Evolutionary conservation across 371 early-diverging fungal genomes (phyloP).

Genomic region (Haplosporangium sp.): DNA sequence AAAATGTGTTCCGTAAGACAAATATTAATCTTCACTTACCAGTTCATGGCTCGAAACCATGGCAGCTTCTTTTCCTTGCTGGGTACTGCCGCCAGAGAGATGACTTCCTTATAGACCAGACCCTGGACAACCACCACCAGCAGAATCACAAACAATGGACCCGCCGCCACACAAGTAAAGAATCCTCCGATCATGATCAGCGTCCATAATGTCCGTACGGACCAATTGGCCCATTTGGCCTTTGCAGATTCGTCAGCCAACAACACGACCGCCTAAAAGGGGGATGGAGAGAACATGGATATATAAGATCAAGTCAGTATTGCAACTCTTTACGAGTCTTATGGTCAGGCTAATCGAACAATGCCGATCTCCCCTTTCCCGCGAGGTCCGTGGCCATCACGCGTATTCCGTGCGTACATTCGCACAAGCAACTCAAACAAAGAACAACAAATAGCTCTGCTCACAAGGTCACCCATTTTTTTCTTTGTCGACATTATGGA

Average conservation of each 20-base stretch:
- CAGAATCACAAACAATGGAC: slow-evolving; percentile 82
- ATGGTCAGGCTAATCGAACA: too few species aligned
- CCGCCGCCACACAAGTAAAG: slow-evolving; percentile 81
- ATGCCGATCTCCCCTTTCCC: too few species aligned
- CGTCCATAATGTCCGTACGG: slow-evolving; percentile 85
- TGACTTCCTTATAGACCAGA: slow-evolving; percentile 90
- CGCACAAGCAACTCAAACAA: too few species aligned
- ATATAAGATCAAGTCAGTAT: background rate
- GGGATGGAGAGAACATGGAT: background rate
- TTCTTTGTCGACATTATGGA: too few species aligned
- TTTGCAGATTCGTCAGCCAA: slow-evolving; percentile 62
- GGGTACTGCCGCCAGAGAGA: slow-evolving; percentile 86
- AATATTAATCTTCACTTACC: slow-evolving; percentile 62
- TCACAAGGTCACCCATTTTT: too few species aligned
- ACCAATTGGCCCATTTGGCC: slow-evolving; percentile 83
- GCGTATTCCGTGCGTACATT: too few species aligned
- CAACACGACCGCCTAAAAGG: slow-evolving; percentile 41
- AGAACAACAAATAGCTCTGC: too few species aligned
- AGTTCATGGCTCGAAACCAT: slow-evolving; percentile 94
- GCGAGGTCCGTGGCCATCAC: too few species aligned
- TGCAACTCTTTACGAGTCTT: too few species aligned
- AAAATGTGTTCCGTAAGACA: background rate
- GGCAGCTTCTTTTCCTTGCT: slow-evolving; percentile 88
- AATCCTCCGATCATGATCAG: slow-evolving; percentile 91
- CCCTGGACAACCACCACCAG: slow-evolving; percentile 87